These are phyloP conservation scores for Saprolegnia diclina DNA, from an alignment of 352 stramenopile species.

Conservation along the genomic window DNA sequence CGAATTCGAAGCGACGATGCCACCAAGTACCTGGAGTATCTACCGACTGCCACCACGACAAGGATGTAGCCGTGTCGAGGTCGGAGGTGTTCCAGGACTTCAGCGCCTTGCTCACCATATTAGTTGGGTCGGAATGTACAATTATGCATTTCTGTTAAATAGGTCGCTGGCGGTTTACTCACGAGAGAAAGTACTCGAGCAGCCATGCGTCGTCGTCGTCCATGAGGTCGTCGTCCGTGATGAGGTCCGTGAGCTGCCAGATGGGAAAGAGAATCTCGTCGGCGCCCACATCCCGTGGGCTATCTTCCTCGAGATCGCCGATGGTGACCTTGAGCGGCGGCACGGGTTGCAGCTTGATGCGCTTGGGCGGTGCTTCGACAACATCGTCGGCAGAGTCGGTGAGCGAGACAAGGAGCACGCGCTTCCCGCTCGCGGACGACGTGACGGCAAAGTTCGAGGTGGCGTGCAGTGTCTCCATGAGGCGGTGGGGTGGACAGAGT, in stretches of 20 bases:
- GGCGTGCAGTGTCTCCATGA: background rate
- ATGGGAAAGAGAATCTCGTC: slow-evolving; percentile 9
- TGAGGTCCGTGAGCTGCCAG: background rate
- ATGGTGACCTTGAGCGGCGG: background rate
- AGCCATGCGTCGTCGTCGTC: slow-evolving; percentile 19
- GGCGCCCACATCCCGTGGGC: slow-evolving; percentile 5
- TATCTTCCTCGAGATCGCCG: slow-evolving; percentile 8
- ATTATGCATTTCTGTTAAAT: background rate
- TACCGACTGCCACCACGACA: no score
- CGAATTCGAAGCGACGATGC: no score
- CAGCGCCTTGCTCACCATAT: no score
- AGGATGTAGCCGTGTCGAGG: no score
- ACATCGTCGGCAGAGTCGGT: background rate
- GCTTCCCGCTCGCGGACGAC: slow-evolving; percentile 11
- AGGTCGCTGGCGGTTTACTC: background rate
- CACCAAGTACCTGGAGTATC: no score
- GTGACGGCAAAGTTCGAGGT: slow-evolving; percentile 14
- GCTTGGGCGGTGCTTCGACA: background rate
- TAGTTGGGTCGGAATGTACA: no score
- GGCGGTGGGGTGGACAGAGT: background rate
- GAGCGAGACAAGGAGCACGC: slow-evolving; percentile 15
- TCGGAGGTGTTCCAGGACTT: no score
- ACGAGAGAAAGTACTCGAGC: slow-evolving; percentile 26
- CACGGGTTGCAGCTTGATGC: background rate
- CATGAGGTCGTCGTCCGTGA: background rate